These are phyloP conservation scores for Calonectria hawksworthii DNA, from an alignment of 2,329 filamentous ascomycete genomes.

Conservation along the genomic window DNA sequence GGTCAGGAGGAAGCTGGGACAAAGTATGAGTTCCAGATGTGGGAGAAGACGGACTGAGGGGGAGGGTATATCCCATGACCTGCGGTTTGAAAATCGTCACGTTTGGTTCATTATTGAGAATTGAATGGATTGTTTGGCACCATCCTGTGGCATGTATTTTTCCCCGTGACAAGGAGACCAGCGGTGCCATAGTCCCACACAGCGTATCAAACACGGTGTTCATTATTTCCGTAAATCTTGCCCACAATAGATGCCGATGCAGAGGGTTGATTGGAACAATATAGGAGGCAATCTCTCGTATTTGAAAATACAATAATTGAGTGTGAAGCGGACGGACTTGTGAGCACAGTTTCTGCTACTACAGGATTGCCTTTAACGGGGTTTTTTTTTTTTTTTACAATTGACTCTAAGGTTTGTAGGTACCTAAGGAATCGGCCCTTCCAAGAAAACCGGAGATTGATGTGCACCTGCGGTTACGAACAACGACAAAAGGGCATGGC, in stretches of 20 bases:
- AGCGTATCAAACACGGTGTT: neutral
- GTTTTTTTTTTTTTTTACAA: too few species aligned
- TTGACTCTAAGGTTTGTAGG: neutral
- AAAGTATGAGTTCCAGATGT: slow-evolving; percentile 81
- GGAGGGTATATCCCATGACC: slow-evolving; percentile 27
- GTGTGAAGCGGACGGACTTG: neutral
- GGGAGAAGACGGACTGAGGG: slow-evolving; percentile 65
- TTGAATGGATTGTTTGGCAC: neutral
- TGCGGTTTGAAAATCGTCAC: neutral
- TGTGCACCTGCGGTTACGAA: neutral
- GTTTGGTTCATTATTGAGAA: neutral
- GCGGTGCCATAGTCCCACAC: neutral
- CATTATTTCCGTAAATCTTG: neutral
- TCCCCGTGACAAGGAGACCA: neutral
- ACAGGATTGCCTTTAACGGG: neutral
- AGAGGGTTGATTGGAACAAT: neutral
- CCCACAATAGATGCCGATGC: neutral
- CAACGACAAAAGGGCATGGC: neutral
- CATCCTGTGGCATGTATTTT: neutral
- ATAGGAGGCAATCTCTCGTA: neutral
- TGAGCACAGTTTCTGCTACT: neutral
- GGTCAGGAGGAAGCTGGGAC: slow-evolving; percentile 74
- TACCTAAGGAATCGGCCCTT: neutral
- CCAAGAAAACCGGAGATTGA: neutral
- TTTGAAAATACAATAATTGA: neutral